A percentile compares a stretch with the other conserved stretches of the same genome.
Evolutionary conservation across 2,329 filamentous ascomycete species (phyloP).

Genomic region (Paracorniculantispora psalliotae): DNA sequence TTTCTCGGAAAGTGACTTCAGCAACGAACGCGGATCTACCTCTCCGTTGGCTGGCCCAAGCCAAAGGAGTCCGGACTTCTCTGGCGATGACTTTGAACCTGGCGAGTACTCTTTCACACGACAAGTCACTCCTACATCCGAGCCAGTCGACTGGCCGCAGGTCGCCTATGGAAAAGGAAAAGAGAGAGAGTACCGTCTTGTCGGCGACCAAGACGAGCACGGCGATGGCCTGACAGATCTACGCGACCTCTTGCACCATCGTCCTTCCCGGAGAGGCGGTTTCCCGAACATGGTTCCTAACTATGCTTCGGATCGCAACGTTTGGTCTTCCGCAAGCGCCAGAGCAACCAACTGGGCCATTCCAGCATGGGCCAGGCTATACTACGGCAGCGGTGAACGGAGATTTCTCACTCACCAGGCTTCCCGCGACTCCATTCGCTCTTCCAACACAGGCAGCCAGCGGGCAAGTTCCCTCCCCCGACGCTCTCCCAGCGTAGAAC

Average conservation of each 20-base stretch:
- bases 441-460: conserved; percentile 44
- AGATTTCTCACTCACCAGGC: conserved; percentile 43
- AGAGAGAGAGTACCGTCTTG: conserved; percentile 35
- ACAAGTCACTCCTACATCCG: conserved; percentile 28
- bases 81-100: background rate
- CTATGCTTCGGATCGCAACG: conserved; percentile 45
- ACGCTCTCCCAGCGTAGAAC: conserved; percentile 46
- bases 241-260: conserved; percentile 41
- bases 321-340: conserved; percentile 49
- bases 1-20: conserved; percentile 55
- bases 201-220: conserved; percentile 58
- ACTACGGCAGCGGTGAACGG: conserved; percentile 64
- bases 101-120: background rate
- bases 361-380: conserved; percentile 57
- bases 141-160: conserved; percentile 46
- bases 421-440: conserved; percentile 42
- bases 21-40: conserved; percentile 43
- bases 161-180: conserved; percentile 38
- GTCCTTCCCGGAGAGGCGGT: conserved; percentile 46
- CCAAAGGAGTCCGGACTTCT: background rate
- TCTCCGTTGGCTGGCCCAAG: conserved; percentile 28
- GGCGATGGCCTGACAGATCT: conserved; percentile 60
- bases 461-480: conserved; percentile 40
- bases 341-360: conserved; percentile 42
- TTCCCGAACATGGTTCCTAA: conserved; percentile 48